Evolutionary conservation across 176 grass and related monocot species (phyloP).

Genomic region (Alopecurus myosuroides): DNA sequence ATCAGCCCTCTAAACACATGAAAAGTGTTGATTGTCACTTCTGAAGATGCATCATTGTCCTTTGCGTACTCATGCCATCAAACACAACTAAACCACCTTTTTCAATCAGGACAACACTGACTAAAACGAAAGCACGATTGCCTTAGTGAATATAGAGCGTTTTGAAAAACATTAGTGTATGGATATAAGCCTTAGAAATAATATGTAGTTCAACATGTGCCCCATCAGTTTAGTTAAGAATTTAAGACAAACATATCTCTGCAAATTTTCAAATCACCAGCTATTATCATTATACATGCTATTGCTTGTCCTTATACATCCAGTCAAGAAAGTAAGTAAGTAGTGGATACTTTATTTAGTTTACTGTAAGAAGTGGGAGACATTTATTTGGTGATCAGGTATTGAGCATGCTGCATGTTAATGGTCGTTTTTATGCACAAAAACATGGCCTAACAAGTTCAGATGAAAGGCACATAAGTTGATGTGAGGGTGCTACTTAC

Average conservation of each 20-base stretch:
- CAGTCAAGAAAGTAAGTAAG: neutral
- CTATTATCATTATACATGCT: neutral
- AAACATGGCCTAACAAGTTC: neutral
- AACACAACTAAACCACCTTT: neutral
- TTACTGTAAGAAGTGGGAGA: neutral
- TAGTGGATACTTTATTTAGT: neutral
- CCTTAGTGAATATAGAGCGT: neutral
- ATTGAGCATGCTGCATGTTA: too few species aligned
- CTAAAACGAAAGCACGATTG: neutral
- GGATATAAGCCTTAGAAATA: neutral
- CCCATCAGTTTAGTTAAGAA: neutral
- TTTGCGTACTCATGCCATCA: neutral
- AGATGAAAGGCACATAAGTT: slow-evolving; percentile 7
- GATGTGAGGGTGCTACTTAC: slow-evolving; percentile 44
- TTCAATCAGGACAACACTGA: neutral
- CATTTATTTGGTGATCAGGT: too few species aligned
- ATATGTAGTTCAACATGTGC: neutral
- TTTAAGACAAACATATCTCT: neutral
- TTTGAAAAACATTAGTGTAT: neutral
- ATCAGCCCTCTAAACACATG: neutral
- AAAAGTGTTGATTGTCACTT: neutral
- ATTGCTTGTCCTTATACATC: neutral
- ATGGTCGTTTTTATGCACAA: too few species aligned
- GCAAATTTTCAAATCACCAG: neutral
- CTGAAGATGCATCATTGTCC: neutral